Percentiles rank a stretch among this genome's conserved stretches.
These are phyloP conservation scores for Juglanconis juglandina DNA, from an alignment of 2,329 filamentous ascomycete species.

Conservation along the genomic window DNA sequence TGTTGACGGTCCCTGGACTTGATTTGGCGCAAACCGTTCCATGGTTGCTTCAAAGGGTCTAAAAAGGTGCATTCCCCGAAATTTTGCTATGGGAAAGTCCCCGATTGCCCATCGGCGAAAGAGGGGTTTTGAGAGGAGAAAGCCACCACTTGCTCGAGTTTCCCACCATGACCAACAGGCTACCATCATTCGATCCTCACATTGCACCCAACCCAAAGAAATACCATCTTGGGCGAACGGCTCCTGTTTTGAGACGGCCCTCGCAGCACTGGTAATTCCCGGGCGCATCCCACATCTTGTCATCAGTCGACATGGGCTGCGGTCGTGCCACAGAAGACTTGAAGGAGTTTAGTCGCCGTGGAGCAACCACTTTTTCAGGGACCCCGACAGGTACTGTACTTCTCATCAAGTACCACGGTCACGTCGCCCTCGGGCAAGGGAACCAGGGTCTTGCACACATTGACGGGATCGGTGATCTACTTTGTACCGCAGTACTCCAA, in stretches of 20 bases:
- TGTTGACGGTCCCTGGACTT: background rate
- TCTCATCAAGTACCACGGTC: background rate
- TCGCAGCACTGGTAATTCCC: background rate
- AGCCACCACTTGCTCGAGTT: background rate
- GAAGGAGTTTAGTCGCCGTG: background rate
- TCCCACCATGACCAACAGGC: background rate
- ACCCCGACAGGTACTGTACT: background rate
- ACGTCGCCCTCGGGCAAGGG: background rate
- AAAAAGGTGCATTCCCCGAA: background rate
- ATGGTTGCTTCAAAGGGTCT: background rate
- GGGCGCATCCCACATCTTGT: background rate
- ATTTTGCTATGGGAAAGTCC: constrained; percentile 1
- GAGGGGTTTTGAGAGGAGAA: background rate
- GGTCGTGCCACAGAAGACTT: background rate
- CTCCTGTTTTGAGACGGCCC: background rate
- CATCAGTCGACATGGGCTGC: background rate
- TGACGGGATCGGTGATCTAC: constrained; percentile 6
- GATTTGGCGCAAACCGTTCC: background rate
- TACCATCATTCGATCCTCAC: background rate
- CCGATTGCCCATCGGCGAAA: constrained; percentile 1
- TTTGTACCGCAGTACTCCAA: too few relatives aligned
- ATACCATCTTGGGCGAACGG: background rate
- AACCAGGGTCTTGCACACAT: background rate
- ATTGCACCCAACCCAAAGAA: background rate
- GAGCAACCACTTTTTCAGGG: background rate